Base-by-base conservation (phyloP, 2,329 filamentous ascomycete species). In the Colletotrichum spinosum region DNA sequence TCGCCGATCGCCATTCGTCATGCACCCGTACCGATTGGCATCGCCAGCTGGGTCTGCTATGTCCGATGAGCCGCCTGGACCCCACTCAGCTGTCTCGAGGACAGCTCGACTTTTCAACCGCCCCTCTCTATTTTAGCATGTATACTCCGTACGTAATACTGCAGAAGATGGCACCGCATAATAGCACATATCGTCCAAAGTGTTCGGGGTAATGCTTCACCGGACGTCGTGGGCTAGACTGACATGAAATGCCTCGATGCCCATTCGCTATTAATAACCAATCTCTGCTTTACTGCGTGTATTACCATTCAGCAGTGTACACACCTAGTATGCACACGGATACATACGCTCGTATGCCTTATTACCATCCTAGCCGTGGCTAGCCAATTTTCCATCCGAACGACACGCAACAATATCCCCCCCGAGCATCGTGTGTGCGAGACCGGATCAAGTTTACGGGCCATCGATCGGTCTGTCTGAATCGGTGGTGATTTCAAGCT, bases 11-110 rank as follows among this genome's bases (percentile, higher is more conserved):
- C 34, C 33, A 25, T 12, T n/a, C 35, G 9, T 37, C 38, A 33
- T 13, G 13, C 51, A 65, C 44, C 51, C 56, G 51, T 61, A 37
- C 51, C 57, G 61, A 55, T 61, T 55, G 57, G 54, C 41, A 25
- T 13, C 13, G 38, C 44, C 42, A n/a, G 37, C 45, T 12, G 45
- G 39, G 34, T 65, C 57, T 52, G 51, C 46, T 65, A 52, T 65
- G 48, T 61, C 62, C 57, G 62, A 65, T n/a, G 52, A 41, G 33
- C 50, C 41, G 38, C 38, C 41, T 25, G 34, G 38, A 35, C 55
- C 49, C 50, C 49, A 60, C 44, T 37, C 41, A 42, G 6, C 39
- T n/a, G 54, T 62, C 58, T 50, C 45, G 51, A 52, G 51, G 41
- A 55, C 55, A 34, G 3, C 17, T 38, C n/a, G 17, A 51, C 17